Evolutionary conservation across 192 early-diverging fungal species (phyloP).

Genomic region (Paraglomus brasilianum): DNA sequence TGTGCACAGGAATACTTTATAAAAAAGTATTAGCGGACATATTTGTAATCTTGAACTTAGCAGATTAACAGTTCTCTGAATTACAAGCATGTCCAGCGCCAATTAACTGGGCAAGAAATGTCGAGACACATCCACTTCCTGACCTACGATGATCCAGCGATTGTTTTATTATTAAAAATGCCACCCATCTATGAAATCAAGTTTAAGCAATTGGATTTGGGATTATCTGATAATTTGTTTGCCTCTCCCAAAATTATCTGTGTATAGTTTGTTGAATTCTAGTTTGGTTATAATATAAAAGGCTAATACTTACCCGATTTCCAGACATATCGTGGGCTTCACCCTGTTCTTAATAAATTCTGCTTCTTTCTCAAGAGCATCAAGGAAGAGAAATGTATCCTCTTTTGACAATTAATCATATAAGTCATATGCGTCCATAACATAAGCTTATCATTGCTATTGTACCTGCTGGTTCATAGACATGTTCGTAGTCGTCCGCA

Average conservation of each 20-base stretch:
- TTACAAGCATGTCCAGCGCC: conserved; percentile 44
- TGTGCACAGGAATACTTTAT: conserved; percentile 60
- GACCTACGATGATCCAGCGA: too few relatives aligned
- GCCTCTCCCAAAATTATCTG: too few relatives aligned
- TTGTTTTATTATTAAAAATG: too few relatives aligned
- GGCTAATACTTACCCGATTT: conserved; percentile 76
- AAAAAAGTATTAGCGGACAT: conserved; percentile 28
- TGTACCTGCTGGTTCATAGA: conserved; percentile 87
- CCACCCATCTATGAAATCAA: too few relatives aligned
- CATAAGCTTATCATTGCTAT: neutral
- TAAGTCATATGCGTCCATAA: neutral
- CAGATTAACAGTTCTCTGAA: neutral
- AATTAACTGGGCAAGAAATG: conserved; percentile 68
- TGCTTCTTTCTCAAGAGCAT: conserved; percentile 83
- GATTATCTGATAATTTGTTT: too few relatives aligned
- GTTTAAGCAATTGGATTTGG: neutral
- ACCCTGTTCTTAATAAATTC: conserved; percentile 47
- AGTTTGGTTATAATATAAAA: neutral
- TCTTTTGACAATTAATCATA: conserved; percentile 47
- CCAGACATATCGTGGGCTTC: conserved; percentile 71
- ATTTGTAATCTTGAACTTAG: neutral
- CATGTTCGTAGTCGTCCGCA: conserved; percentile 56
- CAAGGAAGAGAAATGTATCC: conserved; percentile 92
- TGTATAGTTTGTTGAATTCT: too few relatives aligned
- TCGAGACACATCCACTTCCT: conserved; percentile 80